Base-by-base conservation (phyloP, 2,329 filamentous ascomycete genomes). In the Ophiostoma novo-ulmi region DNA sequence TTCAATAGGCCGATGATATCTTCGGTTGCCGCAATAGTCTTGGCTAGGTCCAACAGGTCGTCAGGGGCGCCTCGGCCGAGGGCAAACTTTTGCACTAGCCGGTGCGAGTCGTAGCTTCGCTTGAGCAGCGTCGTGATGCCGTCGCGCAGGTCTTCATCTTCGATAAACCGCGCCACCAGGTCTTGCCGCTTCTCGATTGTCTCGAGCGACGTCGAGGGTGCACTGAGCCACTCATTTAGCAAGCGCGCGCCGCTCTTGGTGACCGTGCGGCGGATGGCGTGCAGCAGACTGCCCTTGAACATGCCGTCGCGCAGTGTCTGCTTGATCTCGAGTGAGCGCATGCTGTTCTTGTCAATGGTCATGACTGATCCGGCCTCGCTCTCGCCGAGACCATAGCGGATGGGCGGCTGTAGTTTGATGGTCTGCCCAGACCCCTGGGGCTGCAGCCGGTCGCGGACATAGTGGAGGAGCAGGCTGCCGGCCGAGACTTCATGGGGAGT, bases 31-130 rank as follows among this genome's bases (percentile, higher is more conserved):
- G 86, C 80, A 72, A 98, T 91, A 0, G 95, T 97, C 74, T 87
- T 90, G 0, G 92, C 92, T 17, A 99, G 83, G 68, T 88, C 91
- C 63, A 98, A 83, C 52, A 99, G 85, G 78, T 98, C 95, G 77
- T 98, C 94, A 0, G 94, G 86, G 76, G 97, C 91, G n/a, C 94
- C 95, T 73, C 92, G 88, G 13, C 94, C 94, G 10, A 98, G 86
- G 0, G 94, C 91, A 78, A 99, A 98, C 77, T 95, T 97, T 77
- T 98, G 95, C 1, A 97, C 89, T 3, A 99, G 83, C 1, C 95
- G 91, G 76, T 96, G 90, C 1, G 92, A 93, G 80, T 99, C 95
- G 75, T 93, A 89, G 69, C 89, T 94, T 35, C 88, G 85, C 73
- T 88, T 87, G 1, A 99, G 83, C 2, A 96, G 82, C 20, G 86